phyloP scores from a whole-genome alignment of 2,329 filamentous ascomycete genomes.

The Pseudogymnoascus sp. region DNA sequence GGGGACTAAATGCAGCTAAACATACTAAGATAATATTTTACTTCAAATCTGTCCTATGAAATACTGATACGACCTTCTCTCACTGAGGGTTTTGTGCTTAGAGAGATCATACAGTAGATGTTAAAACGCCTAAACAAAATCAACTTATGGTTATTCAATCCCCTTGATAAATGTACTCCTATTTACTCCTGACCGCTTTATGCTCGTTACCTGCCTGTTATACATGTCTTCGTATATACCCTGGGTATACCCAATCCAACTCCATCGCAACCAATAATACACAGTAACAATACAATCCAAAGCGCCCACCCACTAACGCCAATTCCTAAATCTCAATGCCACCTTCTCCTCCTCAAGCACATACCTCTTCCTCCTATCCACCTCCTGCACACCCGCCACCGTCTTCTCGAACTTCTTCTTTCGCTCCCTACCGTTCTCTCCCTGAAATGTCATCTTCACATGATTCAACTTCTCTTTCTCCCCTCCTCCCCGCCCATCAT shows the following conservation, averaged over 20 bases:
- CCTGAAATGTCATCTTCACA: constrained; percentile 1
- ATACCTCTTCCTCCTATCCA: not conserved
- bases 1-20: not conserved
- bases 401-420: not conserved
- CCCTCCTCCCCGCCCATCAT: not conserved
- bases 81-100: not conserved
- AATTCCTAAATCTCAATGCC: not conserved
- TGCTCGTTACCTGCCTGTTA: not conserved
- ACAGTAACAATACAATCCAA: not conserved
- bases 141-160: not conserved
- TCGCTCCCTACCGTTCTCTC: not conserved
- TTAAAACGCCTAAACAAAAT: not conserved
- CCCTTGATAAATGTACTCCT: not conserved
- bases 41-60: too few relatives aligned
- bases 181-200: not conserved
- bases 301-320: not conserved
- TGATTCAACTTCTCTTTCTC: constrained; percentile 6
- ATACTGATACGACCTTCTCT: too few relatives aligned
- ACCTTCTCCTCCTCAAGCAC: not conserved
- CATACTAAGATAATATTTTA: too few relatives aligned
- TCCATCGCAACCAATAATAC: not conserved
- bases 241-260: constrained; percentile 3
- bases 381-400: not conserved
- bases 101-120: not conserved
- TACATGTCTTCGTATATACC: not conserved